These are phyloP conservation scores for Pseudomicrostroma phylloplanum DNA, from an alignment of 1,284 basidiomycete genomes.

Conservation along the genomic window DNA sequence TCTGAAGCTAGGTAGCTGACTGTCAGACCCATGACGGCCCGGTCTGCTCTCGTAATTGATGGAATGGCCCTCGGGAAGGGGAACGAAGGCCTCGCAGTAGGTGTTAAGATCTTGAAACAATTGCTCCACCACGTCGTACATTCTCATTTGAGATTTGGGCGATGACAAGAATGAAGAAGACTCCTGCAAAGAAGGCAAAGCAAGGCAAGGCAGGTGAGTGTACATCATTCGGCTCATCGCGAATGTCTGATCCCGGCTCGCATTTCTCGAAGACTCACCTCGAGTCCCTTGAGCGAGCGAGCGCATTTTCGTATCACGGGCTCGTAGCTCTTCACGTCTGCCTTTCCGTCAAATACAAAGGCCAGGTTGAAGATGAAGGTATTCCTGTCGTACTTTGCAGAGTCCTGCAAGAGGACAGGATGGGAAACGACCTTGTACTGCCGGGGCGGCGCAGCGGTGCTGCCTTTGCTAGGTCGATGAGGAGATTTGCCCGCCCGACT, in stretches of 20 bases:
- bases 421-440: slow-evolving; percentile 43
- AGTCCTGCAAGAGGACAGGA: slow-evolving; percentile 38
- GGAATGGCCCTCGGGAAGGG: slow-evolving; percentile 42
- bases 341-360: slow-evolving; percentile 82
- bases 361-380: slow-evolving; percentile 83
- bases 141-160: slow-evolving; percentile 63
- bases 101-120: slow-evolving; percentile 95
- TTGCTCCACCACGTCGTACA: slow-evolving; percentile 86
- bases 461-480: background rate
- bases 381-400: slow-evolving; percentile 41
- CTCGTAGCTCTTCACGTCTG: slow-evolving; percentile 89
- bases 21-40: too few species aligned
- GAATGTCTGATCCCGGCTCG: background rate
- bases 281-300: slow-evolving; percentile 74
- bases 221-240: background rate
- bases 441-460: background rate
- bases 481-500: background rate
- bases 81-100: slow-evolving; percentile 57
- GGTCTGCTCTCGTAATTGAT: slow-evolving; percentile 22
- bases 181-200: slow-evolving; percentile 58
- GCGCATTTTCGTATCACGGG: slow-evolving; percentile 91
- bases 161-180: slow-evolving; percentile 81
- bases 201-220: too few species aligned
- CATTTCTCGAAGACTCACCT: slow-evolving; percentile 59
- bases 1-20: too few species aligned